Base-by-base conservation (phyloP, 2,329 filamentous ascomycete genomes). In the Daldinia eschscholtzii region DNA sequence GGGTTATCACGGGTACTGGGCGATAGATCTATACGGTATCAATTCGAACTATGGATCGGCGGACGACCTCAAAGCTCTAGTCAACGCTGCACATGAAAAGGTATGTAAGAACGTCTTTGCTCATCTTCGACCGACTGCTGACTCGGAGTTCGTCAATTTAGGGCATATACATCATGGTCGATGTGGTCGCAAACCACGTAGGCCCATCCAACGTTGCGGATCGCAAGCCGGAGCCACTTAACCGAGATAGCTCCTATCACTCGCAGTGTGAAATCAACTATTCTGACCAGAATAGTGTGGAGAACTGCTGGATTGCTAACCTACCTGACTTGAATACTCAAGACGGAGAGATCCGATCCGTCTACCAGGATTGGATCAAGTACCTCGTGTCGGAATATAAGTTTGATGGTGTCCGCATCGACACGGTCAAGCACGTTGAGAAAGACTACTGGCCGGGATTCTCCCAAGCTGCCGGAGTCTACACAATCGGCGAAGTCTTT, bases 271-370 rank as follows among this genome's bases (percentile, higher is more conserved):
- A 88, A 59, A 83, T 83, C 65, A 75, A 90, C 76, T 90, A 88
- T 78, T 75, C 77, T 41, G 79, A 89, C 74, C 81, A 87, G 70
- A 81, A 76, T 50, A 79, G 80, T 70, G 75, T 83, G 66, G 81
- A 85, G 70, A 72, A 79, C 65, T 91, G 89, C 80, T 86, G 85
- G 84, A 83, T 81, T 15, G 84, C 87, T n/a, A 81, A 84, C 0
- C 84, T 92, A 0, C 88, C 89, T 0, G 90, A 92, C 70, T 77
- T 92, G 12, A 80, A 87, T 63, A 92, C 90, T 0, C 83, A 86
- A 46, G 80, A 82, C 33, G 60, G 79, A 0, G 76, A 78, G 0
- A 85, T 92, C 9, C 81, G 83, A 28, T 76, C 76, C 15, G 79
- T 86, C 2, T 87, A 86, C 76, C 81, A 87, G 61, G 77, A 80